Conservation (phyloP, 1,139 yeast genomes). For the Diutina sp. region DNA sequence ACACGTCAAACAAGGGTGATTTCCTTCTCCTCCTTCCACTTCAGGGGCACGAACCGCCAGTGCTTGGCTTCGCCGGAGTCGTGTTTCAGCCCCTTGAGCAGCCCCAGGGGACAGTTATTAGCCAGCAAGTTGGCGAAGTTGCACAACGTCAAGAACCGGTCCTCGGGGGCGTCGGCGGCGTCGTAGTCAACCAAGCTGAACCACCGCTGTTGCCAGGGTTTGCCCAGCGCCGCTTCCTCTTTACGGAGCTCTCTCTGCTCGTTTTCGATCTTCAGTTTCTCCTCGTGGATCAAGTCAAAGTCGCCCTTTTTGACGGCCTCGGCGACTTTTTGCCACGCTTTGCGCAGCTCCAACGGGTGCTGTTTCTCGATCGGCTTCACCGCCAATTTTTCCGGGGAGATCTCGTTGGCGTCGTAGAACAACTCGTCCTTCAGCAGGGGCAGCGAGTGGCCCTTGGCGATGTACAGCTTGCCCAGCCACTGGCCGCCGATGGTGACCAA, state of each 20-base stretch:
- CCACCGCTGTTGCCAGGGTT: slow-evolving; percentile 69
- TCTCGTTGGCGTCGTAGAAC: slow-evolving; percentile 58
- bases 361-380: slow-evolving; percentile 77
- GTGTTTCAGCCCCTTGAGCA: slow-evolving; percentile 37
- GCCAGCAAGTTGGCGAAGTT: slow-evolving; percentile 43
- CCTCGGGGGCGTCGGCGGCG: slow-evolving; percentile 11
- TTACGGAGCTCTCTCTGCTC: slow-evolving; percentile 72
- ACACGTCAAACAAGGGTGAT: slow-evolving; percentile 19
- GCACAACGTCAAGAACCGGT: slow-evolving; percentile 33
- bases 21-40: slow-evolving; percentile 50
- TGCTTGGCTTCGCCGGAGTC: slow-evolving; percentile 39
- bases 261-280: slow-evolving; percentile 70
- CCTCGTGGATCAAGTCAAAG: slow-evolving; percentile 58
- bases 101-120: slow-evolving; percentile 58
- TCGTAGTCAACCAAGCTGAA: slow-evolving; percentile 43
- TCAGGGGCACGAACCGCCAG: slow-evolving; percentile 52
- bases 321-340: slow-evolving; percentile 81
- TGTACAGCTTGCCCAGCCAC: slow-evolving; percentile 72
- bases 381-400: slow-evolving; percentile 38
- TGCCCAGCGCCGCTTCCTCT: slow-evolving; percentile 41
- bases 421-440: slow-evolving; percentile 29
- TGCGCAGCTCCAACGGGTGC: slow-evolving; percentile 63
- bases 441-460: slow-evolving; percentile 26
- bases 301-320: slow-evolving; percentile 71
- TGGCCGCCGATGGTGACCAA: slow-evolving; percentile 76